Base-by-base conservation (phyloP, 192 early-diverging fungal genomes). In the Coemansia sp. region DNA sequence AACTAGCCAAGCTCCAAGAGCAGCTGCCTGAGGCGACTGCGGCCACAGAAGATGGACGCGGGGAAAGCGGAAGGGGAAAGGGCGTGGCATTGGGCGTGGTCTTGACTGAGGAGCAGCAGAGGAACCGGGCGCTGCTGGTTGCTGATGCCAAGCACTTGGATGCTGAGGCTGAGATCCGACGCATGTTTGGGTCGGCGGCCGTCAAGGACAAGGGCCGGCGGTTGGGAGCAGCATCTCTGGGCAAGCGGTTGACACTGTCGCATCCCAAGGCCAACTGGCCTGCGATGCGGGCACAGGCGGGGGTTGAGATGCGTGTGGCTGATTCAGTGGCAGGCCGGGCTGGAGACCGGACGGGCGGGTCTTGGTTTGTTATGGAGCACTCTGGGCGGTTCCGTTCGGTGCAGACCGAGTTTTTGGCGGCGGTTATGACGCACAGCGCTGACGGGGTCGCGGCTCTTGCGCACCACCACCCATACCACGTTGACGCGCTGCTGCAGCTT, bases 181-280 rank as follows among this genome's bases (percentile, higher is more conserved):
- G 90, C 21, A 83, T 94, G 81, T 98, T 98, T 86, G 94, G 94
- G 14, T 90, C 93, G 5, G 86, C 86, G 16, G 88, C 93, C n/a
- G 86, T 93, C 23, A 88, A 85, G 37, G 59, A 50, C 20, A 33
- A 31, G n/a, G 58, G 62, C 4, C 46, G 73, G 7, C 55, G 73
- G 9, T 38, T 42, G 46, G 51, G 51, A 55, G 55, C 64, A 23
- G 31, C 51, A 40, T 59, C 45, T 6, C 14, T 59, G 20, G 42
- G 39, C 23, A 70, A 67, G 64, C 62, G 77, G 36, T 59, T 84
- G 23, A 90, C 89, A 57, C 66, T 97, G 35, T 84, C 89, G 34
- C 86, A 82, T 2, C 93, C 94, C 2, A 85, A 86, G 63, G 84
- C 86, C 21, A 85, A 83, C 28, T 97, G 90, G 91, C 87, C 88